A percentile compares a stretch with the other conserved stretches of the same genome.
Evolutionary conservation across 2,329 filamentous ascomycete genomes (phyloP).

Genomic region (Colletotrichum tanaceti): DNA sequence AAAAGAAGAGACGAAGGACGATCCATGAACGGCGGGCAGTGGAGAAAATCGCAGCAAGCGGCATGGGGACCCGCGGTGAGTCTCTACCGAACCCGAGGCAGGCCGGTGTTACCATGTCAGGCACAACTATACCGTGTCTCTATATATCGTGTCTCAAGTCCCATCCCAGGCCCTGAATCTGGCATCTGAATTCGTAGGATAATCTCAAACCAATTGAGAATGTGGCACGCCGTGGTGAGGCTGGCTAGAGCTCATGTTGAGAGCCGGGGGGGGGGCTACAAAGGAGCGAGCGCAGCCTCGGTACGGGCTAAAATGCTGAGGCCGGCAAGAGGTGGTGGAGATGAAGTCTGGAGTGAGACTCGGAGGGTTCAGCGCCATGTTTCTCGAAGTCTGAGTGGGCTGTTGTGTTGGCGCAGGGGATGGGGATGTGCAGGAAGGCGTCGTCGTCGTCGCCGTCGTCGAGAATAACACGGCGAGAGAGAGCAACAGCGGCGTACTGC

Average conservation of each 20-base stretch:
- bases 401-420: not conserved
- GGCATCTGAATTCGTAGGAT: slow-evolving; percentile 12
- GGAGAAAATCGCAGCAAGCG: not conserved
- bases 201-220: not conserved
- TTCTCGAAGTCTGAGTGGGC: slow-evolving; percentile 14
- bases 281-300: not conserved
- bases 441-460: slow-evolving; percentile 30
- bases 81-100: slow-evolving; percentile 1
- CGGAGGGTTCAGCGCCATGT: slow-evolving; percentile 30
- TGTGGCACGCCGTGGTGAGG: slow-evolving; percentile 12
- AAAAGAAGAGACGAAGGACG: slow-evolving; percentile 2
- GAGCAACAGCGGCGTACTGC: not conserved
- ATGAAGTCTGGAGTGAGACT: slow-evolving; percentile 28
- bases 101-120: not conserved
- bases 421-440: slow-evolving; percentile 27
- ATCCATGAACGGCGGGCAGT: not conserved
- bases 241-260: slow-evolving; percentile 15
- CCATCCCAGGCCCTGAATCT: slow-evolving; percentile 15
- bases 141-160: slow-evolving; percentile 31
- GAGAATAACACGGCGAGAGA: slow-evolving; percentile 15
- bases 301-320: slow-evolving; percentile 21
- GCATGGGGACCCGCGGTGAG: not conserved
- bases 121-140: slow-evolving; percentile 16
- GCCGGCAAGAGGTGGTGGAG: slow-evolving; percentile 9
- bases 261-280: not conserved